phyloP scores from a whole-genome alignment of 345 rosid genomes.

The Ceriops zippeliana region DNA sequence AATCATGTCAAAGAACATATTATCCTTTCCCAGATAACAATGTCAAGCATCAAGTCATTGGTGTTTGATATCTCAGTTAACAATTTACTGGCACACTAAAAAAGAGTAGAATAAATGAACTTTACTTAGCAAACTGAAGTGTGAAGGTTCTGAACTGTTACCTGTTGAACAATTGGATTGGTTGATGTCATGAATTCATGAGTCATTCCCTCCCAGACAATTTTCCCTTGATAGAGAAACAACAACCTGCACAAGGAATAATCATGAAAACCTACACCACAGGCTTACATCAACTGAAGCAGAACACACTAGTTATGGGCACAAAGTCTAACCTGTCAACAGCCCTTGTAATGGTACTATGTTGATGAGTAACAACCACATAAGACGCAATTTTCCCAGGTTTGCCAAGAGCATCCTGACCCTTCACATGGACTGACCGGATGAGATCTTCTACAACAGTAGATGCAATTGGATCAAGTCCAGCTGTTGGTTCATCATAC shows the following conservation, averaged over 20 bases:
- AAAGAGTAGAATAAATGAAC: neutral
- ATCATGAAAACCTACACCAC: neutral
- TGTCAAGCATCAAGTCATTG: neutral
- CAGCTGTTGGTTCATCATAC: constrained; percentile 95
- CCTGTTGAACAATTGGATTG: constrained; percentile 89
- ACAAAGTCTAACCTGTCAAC: constrained; percentile 70
- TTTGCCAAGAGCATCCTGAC: constrained; percentile 51
- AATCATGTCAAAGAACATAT: no score
- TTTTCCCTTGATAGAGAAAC: constrained; percentile 86
- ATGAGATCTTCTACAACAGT: constrained; percentile 99
- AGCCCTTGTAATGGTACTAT: constrained; percentile 90
- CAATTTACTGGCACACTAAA: neutral
- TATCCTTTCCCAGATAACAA: no score
- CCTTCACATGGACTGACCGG: constrained; percentile 70
- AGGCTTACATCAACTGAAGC: neutral
- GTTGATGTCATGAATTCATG: constrained; percentile 71
- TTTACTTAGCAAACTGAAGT: neutral
- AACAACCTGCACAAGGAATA: constrained; percentile 52
- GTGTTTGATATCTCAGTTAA: neutral
- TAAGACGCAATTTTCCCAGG: constrained; percentile 85
- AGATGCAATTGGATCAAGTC: constrained; percentile 99
- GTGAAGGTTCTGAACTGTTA: constrained; percentile 13
- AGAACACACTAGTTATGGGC: neutral
- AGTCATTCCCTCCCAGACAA: constrained; percentile 96
- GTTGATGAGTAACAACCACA: constrained; percentile 94